These are phyloP conservation scores for Kodamaea leandrae DNA, from an alignment of 805 yeast species.

Conservation along the genomic window DNA sequence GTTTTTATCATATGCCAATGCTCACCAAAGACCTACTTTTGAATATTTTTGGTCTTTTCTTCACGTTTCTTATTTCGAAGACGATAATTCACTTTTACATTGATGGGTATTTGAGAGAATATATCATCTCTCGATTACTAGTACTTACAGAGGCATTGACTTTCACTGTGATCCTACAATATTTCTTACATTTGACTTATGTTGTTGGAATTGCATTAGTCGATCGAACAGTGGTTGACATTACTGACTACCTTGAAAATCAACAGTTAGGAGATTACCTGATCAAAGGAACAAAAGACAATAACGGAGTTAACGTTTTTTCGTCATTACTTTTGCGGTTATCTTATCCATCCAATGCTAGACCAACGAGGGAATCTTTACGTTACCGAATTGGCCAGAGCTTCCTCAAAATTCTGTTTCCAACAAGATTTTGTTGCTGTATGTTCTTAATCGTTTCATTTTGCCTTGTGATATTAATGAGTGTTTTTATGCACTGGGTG, in stretches of 20 bases:
- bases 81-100: conserved; percentile 12
- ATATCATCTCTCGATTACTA: conserved; percentile 18
- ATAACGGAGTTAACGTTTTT: conserved; percentile 28
- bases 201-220: conserved; percentile 64
- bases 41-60: conserved; percentile 17
- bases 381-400: conserved; percentile 33
- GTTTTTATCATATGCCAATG: conserved; percentile 27
- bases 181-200: conserved; percentile 59
- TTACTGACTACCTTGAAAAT: conserved; percentile 45
- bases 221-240: conserved; percentile 62
- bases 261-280: conserved; percentile 5
- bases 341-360: conserved; percentile 10
- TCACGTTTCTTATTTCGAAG: conserved; percentile 9
- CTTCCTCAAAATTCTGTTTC: conserved; percentile 34
- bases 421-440: conserved; percentile 29
- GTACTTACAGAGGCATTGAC: conserved; percentile 25
- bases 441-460: conserved; percentile 21
- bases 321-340: conserved; percentile 24
- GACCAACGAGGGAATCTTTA: conserved; percentile 19
- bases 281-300: conserved; percentile 9
- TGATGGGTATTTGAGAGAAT: conserved; percentile 14
- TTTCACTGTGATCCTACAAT: conserved; percentile 54
- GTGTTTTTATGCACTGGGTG: conserved; percentile 20
- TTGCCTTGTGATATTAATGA: conserved; percentile 15
- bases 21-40: conserved; percentile 21